phyloP scores from a whole-genome alignment of 2,329 filamentous ascomycete genomes.

The Ceratocystis harringtonii region DNA sequence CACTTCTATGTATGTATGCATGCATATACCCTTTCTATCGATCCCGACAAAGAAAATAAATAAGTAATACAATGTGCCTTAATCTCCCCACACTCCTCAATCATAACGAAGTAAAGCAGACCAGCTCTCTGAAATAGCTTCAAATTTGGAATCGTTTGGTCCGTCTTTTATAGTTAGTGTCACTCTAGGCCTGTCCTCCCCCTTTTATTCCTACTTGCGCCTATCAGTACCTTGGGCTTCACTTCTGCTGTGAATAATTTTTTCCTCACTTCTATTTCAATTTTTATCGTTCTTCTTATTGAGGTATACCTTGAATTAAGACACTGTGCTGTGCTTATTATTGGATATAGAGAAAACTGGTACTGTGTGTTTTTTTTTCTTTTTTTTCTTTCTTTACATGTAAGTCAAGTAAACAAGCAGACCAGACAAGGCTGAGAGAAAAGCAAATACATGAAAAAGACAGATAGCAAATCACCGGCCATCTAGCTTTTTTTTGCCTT shows the following conservation, averaged over 20 bases:
- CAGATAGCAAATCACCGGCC: background rate
- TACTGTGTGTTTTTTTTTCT: background rate
- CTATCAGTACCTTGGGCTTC: background rate
- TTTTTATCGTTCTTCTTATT: no score
- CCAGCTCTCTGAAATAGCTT: no score
- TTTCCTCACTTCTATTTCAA: no score
- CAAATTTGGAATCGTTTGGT: no score
- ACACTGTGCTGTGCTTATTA: background rate
- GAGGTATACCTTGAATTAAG: no score
- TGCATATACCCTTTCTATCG: background rate
- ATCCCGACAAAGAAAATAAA: background rate
- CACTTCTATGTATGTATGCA: background rate
- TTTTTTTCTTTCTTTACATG: background rate
- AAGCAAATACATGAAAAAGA: background rate
- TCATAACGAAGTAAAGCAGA: no score
- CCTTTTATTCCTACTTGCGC: background rate
- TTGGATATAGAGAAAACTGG: background rate
- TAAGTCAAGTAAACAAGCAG: background rate
- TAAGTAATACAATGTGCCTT: no score
- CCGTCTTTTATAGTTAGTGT: no score
- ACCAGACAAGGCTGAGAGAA: background rate
- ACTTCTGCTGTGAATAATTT: no score
- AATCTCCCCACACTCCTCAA: no score
- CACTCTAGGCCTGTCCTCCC: no score
- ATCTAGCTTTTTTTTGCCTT: background rate